Base-by-base conservation (phyloP, 176 grass and related monocot species). In the Saccharum officinarum region DNA sequence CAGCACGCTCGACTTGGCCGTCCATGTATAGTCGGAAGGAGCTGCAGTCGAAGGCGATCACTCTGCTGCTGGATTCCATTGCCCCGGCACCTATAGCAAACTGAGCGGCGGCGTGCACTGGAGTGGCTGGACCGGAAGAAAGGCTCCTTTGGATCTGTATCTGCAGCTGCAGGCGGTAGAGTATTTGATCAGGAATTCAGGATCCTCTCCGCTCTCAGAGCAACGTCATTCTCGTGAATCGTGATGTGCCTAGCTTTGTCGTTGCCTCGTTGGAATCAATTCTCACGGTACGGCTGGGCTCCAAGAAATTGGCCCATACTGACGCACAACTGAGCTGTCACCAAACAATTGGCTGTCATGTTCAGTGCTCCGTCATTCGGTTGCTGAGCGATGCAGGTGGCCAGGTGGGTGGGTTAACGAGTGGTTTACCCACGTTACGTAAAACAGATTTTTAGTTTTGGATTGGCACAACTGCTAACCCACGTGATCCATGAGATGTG, bases 1-100 rank as follows among this genome's bases (percentile, higher is more conserved):
- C 7, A 1, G 28, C 20, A 15, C 88, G 78, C 0, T 82, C 78
- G 52, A 76, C 40, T 41, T 47, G 88, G 78, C 83, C 88, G 65
- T 86, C 83, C 71, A 64, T 86, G 88, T 71, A 82, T 17, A 86
- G 0, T 4, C 63, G 71, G 83, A 86, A 89, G 78, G 41, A 34
- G 23, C 13, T 15, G 41, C 52, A 40, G 0, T 77, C 50, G 25
- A 89, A 37, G 17, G 76, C 38, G 77, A 89, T 77, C 50, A 77
- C 83, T 6, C 8, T 71, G 71, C 63, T 71, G 31, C 71, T 20
- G 30, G 64, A 81, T 77, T 85, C 88, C 83, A 85, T 89, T 11
- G 54, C 20, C 4, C 10, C 4, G 22, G 73, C 39, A 10, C 31
- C 28, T 83, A 50, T 9, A 57, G 41, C 65, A 25, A 83, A 26